These are phyloP conservation scores for Cruciata laevipes DNA, from an alignment of 257 asterid genomes.

Conservation along the genomic window DNA sequence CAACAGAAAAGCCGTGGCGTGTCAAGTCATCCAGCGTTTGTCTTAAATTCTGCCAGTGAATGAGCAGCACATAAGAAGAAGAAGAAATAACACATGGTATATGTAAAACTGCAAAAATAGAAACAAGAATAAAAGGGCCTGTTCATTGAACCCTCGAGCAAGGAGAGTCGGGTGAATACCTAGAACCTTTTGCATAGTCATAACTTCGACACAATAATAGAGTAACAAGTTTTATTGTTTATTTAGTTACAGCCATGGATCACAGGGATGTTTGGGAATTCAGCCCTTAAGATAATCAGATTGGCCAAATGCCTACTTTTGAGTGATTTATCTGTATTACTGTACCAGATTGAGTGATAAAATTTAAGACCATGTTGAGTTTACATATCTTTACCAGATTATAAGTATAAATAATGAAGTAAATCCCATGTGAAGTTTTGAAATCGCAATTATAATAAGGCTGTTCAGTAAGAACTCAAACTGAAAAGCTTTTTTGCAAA, in stretches of 20 bases:
- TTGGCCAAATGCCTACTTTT: background rate
- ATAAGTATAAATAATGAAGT: background rate
- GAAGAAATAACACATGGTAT: background rate
- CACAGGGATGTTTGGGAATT: too few species aligned
- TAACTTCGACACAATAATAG: background rate
- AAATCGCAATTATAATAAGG: background rate
- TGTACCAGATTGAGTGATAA: background rate
- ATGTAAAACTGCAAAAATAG: background rate
- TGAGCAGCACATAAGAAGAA: background rate
- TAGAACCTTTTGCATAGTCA: background rate
- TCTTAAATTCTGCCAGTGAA: constrained; percentile 65
- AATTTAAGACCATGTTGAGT: background rate
- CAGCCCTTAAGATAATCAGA: background rate
- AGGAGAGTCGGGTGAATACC: background rate
- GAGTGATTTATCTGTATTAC: too few species aligned
- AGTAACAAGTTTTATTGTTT: too few species aligned
- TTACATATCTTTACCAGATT: background rate
- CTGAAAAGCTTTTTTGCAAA: background rate
- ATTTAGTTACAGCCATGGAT: too few species aligned
- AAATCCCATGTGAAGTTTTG: background rate
- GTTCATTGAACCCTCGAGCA: background rate
- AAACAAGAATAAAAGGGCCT: background rate
- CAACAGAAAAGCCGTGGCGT: constrained; percentile 91
- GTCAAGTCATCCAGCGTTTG: constrained; percentile 97
- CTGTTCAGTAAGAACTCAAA: background rate